These are phyloP conservation scores for Immersiporthe knoxdaviesiana DNA, from an alignment of 2,329 filamentous ascomycete genomes.

Conservation along the genomic window DNA sequence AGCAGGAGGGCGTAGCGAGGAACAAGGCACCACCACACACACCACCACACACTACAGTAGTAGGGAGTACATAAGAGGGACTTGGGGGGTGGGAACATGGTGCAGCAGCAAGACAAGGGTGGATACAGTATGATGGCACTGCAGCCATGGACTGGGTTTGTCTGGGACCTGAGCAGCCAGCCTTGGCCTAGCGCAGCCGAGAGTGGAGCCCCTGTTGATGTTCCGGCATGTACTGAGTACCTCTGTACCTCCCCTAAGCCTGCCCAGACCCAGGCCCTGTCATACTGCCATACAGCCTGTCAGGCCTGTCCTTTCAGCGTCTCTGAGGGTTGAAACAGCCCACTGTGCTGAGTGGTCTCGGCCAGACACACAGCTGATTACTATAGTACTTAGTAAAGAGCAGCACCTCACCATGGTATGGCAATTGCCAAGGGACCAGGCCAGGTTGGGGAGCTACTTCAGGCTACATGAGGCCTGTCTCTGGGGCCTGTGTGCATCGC, in stretches of 20 bases:
- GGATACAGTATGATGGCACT: slow-evolving; percentile 22
- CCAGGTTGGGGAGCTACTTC: slow-evolving; percentile 8
- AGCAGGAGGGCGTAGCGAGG: slow-evolving; percentile 14
- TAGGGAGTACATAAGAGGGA: background rate
- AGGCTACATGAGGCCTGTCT: slow-evolving; percentile 13
- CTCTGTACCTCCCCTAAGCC: slow-evolving; percentile 2
- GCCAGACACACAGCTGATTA: slow-evolving; percentile 10
- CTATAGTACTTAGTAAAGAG: too few relatives aligned
- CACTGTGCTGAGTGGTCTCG: background rate
- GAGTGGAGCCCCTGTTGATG: slow-evolving; percentile 2
- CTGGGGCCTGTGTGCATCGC: background rate
- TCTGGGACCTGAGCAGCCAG: slow-evolving; percentile 15
- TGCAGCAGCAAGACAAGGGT: slow-evolving; percentile 6
- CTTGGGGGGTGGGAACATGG: too few relatives aligned
- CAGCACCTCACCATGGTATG: background rate
- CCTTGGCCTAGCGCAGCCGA: slow-evolving; percentile 15
- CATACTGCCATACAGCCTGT: background rate
- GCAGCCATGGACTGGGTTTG: slow-evolving; percentile 5
- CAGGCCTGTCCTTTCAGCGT: slow-evolving; percentile 14
- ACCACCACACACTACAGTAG: too few relatives aligned
- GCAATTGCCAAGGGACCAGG: background rate
- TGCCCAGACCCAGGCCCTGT: background rate
- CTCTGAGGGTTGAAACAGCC: background rate
- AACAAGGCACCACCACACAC: slow-evolving; percentile 11
- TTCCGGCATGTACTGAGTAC: slow-evolving; percentile 1